phyloP scores from a whole-genome alignment of 768 basidiomycete genomes.

The Tulasnella sp. region DNA sequence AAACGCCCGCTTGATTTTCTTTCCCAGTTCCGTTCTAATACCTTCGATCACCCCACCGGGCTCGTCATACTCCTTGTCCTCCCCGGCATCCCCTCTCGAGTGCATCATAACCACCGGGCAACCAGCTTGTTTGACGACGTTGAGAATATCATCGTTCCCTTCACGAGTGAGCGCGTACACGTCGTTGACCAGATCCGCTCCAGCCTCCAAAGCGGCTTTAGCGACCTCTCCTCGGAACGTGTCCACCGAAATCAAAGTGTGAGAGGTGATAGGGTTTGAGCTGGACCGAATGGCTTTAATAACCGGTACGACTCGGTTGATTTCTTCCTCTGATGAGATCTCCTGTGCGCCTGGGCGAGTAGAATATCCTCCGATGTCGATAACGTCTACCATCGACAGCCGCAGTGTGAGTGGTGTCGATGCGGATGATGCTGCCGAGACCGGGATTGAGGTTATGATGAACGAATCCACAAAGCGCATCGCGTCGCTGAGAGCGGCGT shows the following conservation, averaged over 20 bases:
- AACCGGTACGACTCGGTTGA: constrained; percentile 64
- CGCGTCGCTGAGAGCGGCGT: constrained; percentile 52
- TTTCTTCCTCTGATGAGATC: constrained; percentile 67
- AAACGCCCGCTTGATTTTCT: constrained; percentile 60
- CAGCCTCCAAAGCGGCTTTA: constrained; percentile 62
- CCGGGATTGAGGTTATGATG: constrained; percentile 17
- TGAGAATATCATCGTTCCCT: constrained; percentile 55
- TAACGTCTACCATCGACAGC: constrained; percentile 62
- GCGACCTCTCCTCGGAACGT: constrained; percentile 86
- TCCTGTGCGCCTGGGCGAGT: constrained; percentile 76
- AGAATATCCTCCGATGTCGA: constrained; percentile 93
- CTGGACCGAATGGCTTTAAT: constrained; percentile 52
- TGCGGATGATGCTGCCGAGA: background rate
- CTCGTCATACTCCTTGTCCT: constrained; percentile 59
- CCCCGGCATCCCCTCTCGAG: constrained; percentile 76
- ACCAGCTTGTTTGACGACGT: constrained; percentile 55
- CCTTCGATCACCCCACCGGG: constrained; percentile 61
- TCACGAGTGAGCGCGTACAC: constrained; percentile 74
- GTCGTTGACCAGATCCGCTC: constrained; percentile 93
- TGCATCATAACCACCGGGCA: constrained; percentile 94
- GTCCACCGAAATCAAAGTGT: constrained; percentile 71
- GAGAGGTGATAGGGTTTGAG: constrained; percentile 26
- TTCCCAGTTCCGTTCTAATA: constrained; percentile 67
- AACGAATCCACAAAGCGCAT: constrained; percentile 39
- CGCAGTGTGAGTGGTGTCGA: constrained; percentile 42